These are phyloP conservation scores for Trichoderma atrobrunneum DNA, from an alignment of 2,329 filamentous ascomycete genomes.

Conservation along the genomic window DNA sequence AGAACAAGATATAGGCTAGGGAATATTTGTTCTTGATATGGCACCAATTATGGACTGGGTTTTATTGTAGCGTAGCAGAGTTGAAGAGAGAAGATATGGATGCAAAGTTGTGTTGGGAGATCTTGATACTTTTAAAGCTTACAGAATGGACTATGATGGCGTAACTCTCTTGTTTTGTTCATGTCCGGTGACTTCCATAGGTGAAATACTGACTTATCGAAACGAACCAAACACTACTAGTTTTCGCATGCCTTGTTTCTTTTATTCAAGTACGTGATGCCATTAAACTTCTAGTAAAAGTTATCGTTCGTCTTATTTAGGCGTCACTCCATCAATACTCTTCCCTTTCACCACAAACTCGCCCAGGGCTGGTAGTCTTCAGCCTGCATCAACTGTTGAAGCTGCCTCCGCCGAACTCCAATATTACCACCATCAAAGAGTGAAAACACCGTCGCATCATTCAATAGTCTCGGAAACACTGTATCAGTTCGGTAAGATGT, in stretches of 20 bases:
- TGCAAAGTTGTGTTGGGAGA: background rate
- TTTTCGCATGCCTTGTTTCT: background rate
- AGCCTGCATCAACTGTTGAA: conserved; percentile 1
- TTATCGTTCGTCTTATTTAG: background rate
- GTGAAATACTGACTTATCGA: background rate
- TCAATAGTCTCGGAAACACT: background rate
- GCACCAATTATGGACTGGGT: background rate
- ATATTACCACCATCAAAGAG: conserved; percentile 4
- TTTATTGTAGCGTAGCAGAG: background rate
- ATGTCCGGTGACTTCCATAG: background rate
- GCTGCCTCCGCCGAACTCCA: background rate
- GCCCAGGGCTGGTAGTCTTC: background rate
- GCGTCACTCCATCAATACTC: background rate
- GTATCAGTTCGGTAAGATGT: conserved; percentile 5
- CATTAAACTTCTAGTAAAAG: background rate
- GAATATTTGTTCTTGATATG: background rate
- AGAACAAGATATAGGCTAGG: background rate
- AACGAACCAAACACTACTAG: background rate
- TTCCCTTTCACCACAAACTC: background rate
- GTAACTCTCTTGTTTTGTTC: background rate
- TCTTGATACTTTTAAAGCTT: background rate
- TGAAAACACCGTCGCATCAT: background rate
- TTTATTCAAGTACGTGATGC: background rate
- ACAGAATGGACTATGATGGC: background rate
- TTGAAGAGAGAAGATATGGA: background rate